Conservation (phyloP, 306 rosid genomes). For the Fagus sylvatica region DNA sequence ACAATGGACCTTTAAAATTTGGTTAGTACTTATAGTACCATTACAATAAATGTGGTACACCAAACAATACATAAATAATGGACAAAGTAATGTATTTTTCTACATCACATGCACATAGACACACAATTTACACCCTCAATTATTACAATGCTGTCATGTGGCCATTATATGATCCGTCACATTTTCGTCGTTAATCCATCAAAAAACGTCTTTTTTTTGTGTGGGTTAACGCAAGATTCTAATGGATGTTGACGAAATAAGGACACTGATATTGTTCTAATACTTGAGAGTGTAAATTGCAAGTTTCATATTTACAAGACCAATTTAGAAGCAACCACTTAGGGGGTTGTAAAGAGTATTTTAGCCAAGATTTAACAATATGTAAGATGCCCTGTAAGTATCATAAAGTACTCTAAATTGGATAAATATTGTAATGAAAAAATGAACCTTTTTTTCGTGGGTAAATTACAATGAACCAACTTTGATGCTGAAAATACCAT, state of each 20-base stretch:
- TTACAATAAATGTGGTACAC: background rate
- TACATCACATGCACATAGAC: background rate
- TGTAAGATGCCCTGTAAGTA: background rate
- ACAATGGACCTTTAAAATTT: background rate
- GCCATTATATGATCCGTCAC: too few relatives aligned
- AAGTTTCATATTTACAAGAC: too few relatives aligned
- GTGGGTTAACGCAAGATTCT: too few relatives aligned
- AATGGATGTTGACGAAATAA: too few relatives aligned
- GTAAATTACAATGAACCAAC: background rate
- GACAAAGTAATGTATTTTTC: background rate
- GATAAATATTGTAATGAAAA: background rate
- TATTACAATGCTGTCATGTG: too few relatives aligned
- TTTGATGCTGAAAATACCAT: background rate
- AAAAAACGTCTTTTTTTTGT: too few relatives aligned
- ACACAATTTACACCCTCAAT: background rate
- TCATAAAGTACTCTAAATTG: background rate
- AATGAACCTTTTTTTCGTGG: background rate
- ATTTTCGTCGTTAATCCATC: too few relatives aligned
- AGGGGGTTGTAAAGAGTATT: too few relatives aligned
- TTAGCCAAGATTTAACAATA: too few relatives aligned
- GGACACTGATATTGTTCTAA: too few relatives aligned
- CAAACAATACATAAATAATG: background rate
- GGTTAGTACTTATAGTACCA: background rate
- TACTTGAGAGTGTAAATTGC: too few relatives aligned
- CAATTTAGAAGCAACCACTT: too few relatives aligned